Base-by-base conservation (phyloP, 1,284 basidiomycete genomes). In the Phylloporus gajari region DNA sequence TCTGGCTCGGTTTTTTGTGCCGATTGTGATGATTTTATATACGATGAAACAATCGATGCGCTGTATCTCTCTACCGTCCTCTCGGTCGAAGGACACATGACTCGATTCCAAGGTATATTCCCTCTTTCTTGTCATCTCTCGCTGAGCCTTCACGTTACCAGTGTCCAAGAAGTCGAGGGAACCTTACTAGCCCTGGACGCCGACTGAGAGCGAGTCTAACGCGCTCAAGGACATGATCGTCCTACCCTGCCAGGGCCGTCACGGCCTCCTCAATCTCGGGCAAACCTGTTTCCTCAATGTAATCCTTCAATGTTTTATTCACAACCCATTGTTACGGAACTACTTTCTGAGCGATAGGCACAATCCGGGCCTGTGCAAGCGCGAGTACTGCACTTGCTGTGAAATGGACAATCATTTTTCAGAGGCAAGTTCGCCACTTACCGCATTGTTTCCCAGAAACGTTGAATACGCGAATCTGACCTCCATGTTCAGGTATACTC, bases 251-350 rank as follows among this genome's bases (percentile, higher is more conserved):
- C 91, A 93, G 87, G 89, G 93, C 21, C 91, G 95, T 17, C 89
- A 96, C 70, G 97, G 97, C 0, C 86, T 98, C 5, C 87, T 98
- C 62, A 98, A 98, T 81, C 91, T 98, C 12, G 95, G 96, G 9
- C 95, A 97, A 77, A 99, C 97, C 0, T 99, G 97, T 80, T 99
- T 97, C 84, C 88, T 99, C 80, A 97, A 96, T 74, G 95, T 95
- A 67, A 91, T 99, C 63, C 88, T 99, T 11, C 97, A 99, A 83
- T 91, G 91, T n/a, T 93, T 99, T 78, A 86, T 96, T 21, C 95
- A 97, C 83, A 99, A 98, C 77, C 97, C 97, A 0, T 86, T 98
- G 8, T 86, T 99, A 15, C 91, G 96, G 60, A 95, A 95, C 77
- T 96, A 94, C 82, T 99, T 97, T 78, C 89, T 99, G 25, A 90